phyloP scores from a whole-genome alignment of 2,329 filamentous ascomycete genomes.

The Rhinocladiella similis region DNA sequence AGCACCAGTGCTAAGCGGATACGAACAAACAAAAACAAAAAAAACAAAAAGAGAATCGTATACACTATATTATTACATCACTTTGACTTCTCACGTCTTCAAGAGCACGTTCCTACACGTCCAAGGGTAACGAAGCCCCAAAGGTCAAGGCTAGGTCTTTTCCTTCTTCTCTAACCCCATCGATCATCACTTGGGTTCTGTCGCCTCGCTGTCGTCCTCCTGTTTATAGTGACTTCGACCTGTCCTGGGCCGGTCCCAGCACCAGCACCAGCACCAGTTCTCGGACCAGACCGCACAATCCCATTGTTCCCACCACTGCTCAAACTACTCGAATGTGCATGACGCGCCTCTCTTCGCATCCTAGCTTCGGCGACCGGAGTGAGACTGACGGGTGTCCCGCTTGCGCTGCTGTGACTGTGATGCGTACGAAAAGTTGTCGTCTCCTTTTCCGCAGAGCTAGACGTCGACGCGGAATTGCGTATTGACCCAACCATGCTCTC shows the following conservation, averaged over 20 bases:
- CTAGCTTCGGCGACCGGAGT: constrained; percentile 25
- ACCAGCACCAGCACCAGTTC: background rate
- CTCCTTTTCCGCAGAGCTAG: constrained; percentile 13
- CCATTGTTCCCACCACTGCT: constrained; percentile 3
- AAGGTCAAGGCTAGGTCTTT: no score
- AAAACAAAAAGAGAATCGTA: no score
- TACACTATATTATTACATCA: no score
- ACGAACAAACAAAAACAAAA: no score
- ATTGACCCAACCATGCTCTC: constrained; percentile 25
- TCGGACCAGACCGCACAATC: constrained; percentile 3
- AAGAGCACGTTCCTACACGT: no score
- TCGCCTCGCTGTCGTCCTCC: constrained; percentile 21
- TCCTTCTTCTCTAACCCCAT: constrained; percentile 13
- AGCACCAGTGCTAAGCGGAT: no score
- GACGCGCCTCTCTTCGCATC: constrained; percentile 17
- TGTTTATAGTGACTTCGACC: constrained; percentile 23
- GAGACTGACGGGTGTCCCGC: constrained; percentile 15
- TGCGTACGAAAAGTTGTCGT: background rate
- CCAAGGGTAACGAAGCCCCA: no score
- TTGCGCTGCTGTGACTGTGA: constrained; percentile 19
- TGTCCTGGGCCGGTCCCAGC: background rate
- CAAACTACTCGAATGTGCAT: constrained; percentile 18
- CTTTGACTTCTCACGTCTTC: no score
- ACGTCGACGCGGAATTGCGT: background rate
- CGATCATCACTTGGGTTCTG: constrained; percentile 18